phyloP scores from a whole-genome alignment of 31 red algal species.

The Bonnemaisonia californica region DNA sequence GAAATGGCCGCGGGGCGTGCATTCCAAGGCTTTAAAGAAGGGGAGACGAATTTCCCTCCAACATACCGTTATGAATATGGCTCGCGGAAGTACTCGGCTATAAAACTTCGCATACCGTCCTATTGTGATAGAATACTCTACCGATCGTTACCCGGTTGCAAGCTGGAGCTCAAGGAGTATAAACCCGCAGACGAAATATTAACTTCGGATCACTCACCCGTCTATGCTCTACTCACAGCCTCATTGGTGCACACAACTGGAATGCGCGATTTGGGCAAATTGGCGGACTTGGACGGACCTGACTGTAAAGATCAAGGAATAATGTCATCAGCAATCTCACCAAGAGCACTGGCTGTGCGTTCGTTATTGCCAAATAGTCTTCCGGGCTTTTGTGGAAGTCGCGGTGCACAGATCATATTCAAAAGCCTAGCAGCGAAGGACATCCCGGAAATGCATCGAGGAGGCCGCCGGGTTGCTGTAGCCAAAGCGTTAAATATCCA shows the following conservation, averaged over 20 bases:
- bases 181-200: conserved; percentile 51
- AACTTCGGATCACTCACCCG: conserved; percentile 66
- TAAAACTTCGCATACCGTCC: conserved; percentile 61
- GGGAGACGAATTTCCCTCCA: conserved; percentile 73
- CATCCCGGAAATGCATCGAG: conserved; percentile 62
- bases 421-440: conserved; percentile 37
- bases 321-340: conserved; percentile 14
- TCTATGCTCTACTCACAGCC: conserved; percentile 46
- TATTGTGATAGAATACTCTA: conserved; percentile 66
- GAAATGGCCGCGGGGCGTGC: conserved; percentile 47
- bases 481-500: conserved; percentile 60
- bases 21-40: conserved; percentile 89
- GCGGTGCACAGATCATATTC: conserved; percentile 33
- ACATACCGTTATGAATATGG: conserved; percentile 87
- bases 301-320: conserved; percentile 30
- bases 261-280: conserved; percentile 16
- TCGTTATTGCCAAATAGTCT: conserved; percentile 9
- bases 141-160: conserved; percentile 52
- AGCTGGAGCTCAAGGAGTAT: conserved; percentile 38
- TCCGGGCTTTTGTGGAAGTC: background rate
- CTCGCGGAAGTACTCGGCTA: conserved; percentile 42
- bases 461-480: conserved; percentile 47
- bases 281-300: conserved; percentile 14
- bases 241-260: conserved; percentile 28
- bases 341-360: conserved; percentile 39